Evolutionary conservation across 192 early-diverging fungal species (phyloP).

Genomic region (Backusella tarrabulga): DNA sequence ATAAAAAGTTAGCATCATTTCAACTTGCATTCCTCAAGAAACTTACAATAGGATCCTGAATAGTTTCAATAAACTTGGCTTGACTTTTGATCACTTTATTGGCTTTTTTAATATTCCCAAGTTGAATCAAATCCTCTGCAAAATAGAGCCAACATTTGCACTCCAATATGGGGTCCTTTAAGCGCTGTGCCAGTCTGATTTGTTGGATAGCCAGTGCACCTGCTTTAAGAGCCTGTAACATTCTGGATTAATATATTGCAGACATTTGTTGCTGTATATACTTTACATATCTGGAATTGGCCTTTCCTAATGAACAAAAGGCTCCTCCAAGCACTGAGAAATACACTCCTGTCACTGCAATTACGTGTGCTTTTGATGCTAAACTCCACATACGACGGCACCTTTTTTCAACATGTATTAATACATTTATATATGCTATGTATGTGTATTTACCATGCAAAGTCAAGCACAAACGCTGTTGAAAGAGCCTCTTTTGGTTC

Average conservation of each 20-base stretch:
- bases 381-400: slow-evolving; percentile 12
- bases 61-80: not conserved
- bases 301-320: slow-evolving; percentile 42
- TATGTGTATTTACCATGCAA: not conserved
- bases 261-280: not conserved
- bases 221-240: slow-evolving; percentile 36
- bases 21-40: not conserved
- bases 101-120: slow-evolving; percentile 28
- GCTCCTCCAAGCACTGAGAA: slow-evolving; percentile 45
- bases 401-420: not conserved
- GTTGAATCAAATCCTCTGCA: slow-evolving; percentile 40
- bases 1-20: not conserved
- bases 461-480: not conserved
- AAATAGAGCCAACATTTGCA: slow-evolving; percentile 48
- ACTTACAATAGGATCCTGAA: slow-evolving; percentile 10
- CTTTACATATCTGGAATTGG: slow-evolving; percentile 32
- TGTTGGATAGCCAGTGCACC: slow-evolving; percentile 34
- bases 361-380: slow-evolving; percentile 11
- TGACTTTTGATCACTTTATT: slow-evolving; percentile 28
- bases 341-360: slow-evolving; percentile 36
- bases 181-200: slow-evolving; percentile 33
- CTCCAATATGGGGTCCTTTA: slow-evolving; percentile 38
- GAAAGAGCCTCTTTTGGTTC: not conserved
- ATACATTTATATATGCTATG: not conserved
- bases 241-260: not conserved